phyloP scores from a whole-genome alignment of 129 eudicot species.

The Pittosporum tobira region DNA sequence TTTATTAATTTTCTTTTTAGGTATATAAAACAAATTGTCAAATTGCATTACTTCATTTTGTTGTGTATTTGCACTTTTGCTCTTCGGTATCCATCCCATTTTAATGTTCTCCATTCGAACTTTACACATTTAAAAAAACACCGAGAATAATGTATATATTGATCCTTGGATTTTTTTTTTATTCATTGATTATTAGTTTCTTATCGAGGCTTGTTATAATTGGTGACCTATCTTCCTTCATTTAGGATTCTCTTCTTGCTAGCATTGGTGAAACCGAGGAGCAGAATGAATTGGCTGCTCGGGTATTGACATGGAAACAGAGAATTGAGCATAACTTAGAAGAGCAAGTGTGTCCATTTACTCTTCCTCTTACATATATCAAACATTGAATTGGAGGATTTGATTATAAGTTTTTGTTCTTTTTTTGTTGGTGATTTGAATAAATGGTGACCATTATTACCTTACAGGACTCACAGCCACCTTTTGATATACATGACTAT shows the following conservation, averaged over 20 bases:
- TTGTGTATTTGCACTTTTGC: background rate
- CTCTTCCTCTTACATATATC: background rate
- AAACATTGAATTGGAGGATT: background rate
- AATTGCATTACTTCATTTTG: background rate
- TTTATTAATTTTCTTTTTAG: background rate
- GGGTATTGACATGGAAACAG: conserved; percentile 93
- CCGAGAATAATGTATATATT: background rate
- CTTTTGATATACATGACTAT: conserved; percentile 82
- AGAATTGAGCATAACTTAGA: conserved; percentile 83
- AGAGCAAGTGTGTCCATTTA: conserved; percentile 54
- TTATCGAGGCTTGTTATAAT: background rate
- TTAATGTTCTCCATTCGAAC: background rate
- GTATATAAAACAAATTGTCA: background rate
- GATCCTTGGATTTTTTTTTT: too few relatives aligned
- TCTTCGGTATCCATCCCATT: background rate
- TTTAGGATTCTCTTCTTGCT: conserved; percentile 80
- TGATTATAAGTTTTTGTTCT: background rate
- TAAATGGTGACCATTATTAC: conserved; percentile 1
- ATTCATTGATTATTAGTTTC: too few relatives aligned
- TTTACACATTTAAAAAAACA: background rate
- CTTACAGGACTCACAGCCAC: conserved; percentile 75
- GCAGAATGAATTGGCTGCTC: conserved; percentile 80
- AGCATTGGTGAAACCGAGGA: conserved; percentile 67
- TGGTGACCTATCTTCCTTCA: conserved; percentile 6
- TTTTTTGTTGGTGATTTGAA: background rate